Evolutionary conservation across 1,284 basidiomycete genomes (phyloP), one percentile per base, ranked within the genome.

Genomic region (Somion occarium): DNA sequence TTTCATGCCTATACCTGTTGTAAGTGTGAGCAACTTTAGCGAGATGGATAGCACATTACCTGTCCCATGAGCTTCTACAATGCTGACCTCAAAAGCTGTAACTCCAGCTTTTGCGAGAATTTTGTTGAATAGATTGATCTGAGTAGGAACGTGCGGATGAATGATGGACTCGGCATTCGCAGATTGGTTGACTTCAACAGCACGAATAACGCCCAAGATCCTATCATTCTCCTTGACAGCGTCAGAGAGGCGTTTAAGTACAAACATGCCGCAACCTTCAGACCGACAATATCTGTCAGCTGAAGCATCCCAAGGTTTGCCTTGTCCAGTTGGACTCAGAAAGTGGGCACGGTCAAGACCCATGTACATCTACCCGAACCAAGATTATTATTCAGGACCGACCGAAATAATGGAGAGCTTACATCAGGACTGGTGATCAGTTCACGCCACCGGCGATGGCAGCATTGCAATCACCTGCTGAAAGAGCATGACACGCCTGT

Each of bases 371-470:
- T 88, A 57, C 1, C 46, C 15, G n/a, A n/a, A n/a, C n/a, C n/a
- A n/a, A n/a, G n/a, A n/a, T n/a, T n/a, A n/a, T n/a, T n/a, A n/a
- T n/a, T n/a, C n/a, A n/a, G n/a, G n/a, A n/a, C n/a, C n/a, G n/a
- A n/a, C n/a, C n/a, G n/a, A n/a, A n/a, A n/a, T n/a, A n/a, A n/a
- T 9, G 39, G 42, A 19, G 7, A 13, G 37, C 80, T 61, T 64
- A 88, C 85, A 55, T 88, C 85, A 9, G 83, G 85, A 62, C 83
- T 85, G 1, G 80, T 73, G 46, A 88, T 81, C 50, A 82, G 57
- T 88, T 88, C n/a, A 88, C 82, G 19, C 85, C 86, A 25, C 86
- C 86, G 15, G 82, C 85, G 26, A 89, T 66, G 1, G 83, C 85
- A 18, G 83, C 76, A 54, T 76, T 72, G 59, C 85, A 88, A 62